A percentile compares a stretch with the other conserved stretches of the same genome.
Conservation (phyloP, 371 early-diverging fungal species). For the Syncephalastrum monosporum region DNA sequence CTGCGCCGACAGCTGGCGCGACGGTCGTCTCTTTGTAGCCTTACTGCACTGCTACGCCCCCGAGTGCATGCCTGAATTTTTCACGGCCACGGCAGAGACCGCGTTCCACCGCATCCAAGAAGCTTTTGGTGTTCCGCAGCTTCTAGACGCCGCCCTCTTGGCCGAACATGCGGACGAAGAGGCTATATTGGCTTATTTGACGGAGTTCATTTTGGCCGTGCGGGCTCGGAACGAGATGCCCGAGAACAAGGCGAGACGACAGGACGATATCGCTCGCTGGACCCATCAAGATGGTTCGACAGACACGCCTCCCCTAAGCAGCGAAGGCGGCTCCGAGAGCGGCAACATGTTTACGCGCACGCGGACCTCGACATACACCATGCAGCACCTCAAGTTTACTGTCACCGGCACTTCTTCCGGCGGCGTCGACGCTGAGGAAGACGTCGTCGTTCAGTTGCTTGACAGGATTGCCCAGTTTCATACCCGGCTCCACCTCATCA, state of each 20-base stretch:
- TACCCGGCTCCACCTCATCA: constrained; percentile 26
- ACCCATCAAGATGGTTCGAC: constrained; percentile 10
- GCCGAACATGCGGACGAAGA: constrained; percentile 20
- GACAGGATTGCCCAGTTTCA: constrained; percentile 36
- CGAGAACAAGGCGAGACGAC: constrained; percentile 4
- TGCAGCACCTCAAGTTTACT: constrained; percentile 37
- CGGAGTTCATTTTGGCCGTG: constrained; percentile 20
- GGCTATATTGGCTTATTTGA: constrained; percentile 20
- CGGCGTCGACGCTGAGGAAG: constrained; percentile 28
- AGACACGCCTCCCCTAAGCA: constrained; percentile 10
- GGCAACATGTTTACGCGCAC: constrained; percentile 15
- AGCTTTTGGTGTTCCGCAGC: constrained; percentile 20
- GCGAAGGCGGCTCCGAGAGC: background rate
- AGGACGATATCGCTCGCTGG: constrained; percentile 17
- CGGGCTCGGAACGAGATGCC: constrained; percentile 6
- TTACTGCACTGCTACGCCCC: constrained; percentile 68
- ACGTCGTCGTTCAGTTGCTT: constrained; percentile 17
- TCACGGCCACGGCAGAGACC: constrained; percentile 11
- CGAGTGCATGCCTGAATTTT: constrained; percentile 49
- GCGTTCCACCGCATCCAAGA: constrained; percentile 25
- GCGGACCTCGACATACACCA: constrained; percentile 31
- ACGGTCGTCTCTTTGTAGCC: constrained; percentile 63
- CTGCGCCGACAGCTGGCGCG: constrained; percentile 61
- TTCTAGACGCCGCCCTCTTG: constrained; percentile 17
- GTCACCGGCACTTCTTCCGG: constrained; percentile 27